Base-by-base conservation (phyloP, 2,329 filamentous ascomycete species). In the Xylaria sp. region DNA sequence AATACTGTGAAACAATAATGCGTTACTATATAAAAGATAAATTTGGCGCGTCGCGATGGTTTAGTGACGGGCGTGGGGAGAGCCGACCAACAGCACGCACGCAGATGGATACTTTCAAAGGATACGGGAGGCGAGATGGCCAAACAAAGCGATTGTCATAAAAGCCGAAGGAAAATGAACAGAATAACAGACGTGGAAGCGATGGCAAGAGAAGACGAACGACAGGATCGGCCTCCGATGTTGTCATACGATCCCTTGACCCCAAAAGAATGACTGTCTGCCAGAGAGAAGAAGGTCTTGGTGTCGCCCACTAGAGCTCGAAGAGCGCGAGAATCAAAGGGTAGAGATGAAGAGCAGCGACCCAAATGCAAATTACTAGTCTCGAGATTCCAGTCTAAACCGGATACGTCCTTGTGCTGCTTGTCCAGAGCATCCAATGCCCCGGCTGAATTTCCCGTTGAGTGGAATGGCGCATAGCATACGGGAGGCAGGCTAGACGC, bases 321-420 rank as follows among this genome's bases (percentile, higher is more conserved):
- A 57, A 38, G 43, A 49, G 43, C 40, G 37, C 13, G 19, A 15
- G 29, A 44, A 51, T 43, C 21, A 38, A 2, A 40, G 13, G 5
- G 23, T 58, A 58, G 61, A 64, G 60, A 63, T 59, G 64, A 64
- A 67, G 64, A 71, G 64, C 43, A 62, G 63, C 65, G 66, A 70
- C 47, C 48, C 58, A 55, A 60, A 59, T 59, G 62, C 67, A 57
- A 69, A 63, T 70, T 63, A 60, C 60, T 65, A 67, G 63, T n/a
- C n/a, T n/a, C n/a, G n/a, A n/a, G n/a, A n/a, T n/a, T n/a, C n/a
- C n/a, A n/a, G n/a, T n/a, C n/a, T n/a, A n/a, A n/a, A n/a, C n/a
- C n/a, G n/a, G n/a, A n/a, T n/a, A n/a, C n/a, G n/a, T n/a, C n/a
- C n/a, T n/a, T n/a, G n/a, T n/a, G n/a, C n/a, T n/a, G n/a, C n/a